Conservation (phyloP, 192 early-diverging fungal species). For the Coemansia sp. region DNA sequence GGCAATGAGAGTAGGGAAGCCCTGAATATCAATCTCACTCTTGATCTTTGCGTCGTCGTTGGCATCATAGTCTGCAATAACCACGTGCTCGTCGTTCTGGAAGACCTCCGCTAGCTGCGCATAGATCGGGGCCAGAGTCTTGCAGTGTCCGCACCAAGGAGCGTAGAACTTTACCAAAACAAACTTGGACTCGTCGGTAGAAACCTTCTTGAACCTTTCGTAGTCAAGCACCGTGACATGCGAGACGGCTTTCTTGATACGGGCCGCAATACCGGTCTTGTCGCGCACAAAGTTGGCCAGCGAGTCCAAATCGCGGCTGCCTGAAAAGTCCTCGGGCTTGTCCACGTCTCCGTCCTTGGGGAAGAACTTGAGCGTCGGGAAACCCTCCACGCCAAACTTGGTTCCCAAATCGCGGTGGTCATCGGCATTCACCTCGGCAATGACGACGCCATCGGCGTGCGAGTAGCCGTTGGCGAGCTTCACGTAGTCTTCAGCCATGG, state of each 20-base stretch:
- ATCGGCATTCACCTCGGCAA: constrained; percentile 89
- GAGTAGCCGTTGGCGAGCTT: constrained; percentile 73
- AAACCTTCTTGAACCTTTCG: constrained; percentile 72
- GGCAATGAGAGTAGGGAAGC: constrained; percentile 88
- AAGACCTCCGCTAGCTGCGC: constrained; percentile 83
- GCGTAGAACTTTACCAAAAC: constrained; percentile 92
- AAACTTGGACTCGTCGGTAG: constrained; percentile 65
- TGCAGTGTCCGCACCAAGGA: constrained; percentile 89
- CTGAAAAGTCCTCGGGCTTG: constrained; percentile 72
- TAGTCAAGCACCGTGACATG: constrained; percentile 67
- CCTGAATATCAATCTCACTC: constrained; percentile 60
- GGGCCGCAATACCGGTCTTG: constrained; percentile 67
- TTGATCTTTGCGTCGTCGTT: constrained; percentile 61
- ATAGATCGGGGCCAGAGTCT: constrained; percentile 77
- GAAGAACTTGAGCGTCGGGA: constrained; percentile 94
- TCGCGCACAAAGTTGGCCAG: constrained; percentile 72
- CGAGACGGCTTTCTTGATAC: constrained; percentile 67
- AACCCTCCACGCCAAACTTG: constrained; percentile 74
- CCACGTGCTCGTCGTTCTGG: constrained; percentile 69
- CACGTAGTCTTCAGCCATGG: constrained; percentile 67
- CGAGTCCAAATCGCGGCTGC: constrained; percentile 78
- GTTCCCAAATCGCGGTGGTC: constrained; percentile 75
- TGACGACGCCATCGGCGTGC: constrained; percentile 73
- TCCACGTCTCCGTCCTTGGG: constrained; percentile 67
- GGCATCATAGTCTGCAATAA: constrained; percentile 90